Evolutionary conservation across 2,329 filamentous ascomycete species (phyloP).

Genomic region (Diaporthe longicolla): DNA sequence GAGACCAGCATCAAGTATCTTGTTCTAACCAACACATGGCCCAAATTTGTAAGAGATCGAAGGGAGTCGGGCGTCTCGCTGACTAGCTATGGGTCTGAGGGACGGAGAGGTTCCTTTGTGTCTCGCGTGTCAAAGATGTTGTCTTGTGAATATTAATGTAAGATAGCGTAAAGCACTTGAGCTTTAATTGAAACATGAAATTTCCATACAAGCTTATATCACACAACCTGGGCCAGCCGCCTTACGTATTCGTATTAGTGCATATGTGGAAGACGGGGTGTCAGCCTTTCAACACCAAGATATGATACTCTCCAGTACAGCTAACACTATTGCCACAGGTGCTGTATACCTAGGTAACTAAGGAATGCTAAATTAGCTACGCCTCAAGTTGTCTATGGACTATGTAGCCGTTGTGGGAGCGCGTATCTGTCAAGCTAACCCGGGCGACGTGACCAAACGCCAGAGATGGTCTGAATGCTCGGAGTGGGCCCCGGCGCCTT

Average conservation of each 20-base stretch:
- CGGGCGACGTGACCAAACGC: too few species aligned
- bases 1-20: slow-evolving; percentile 75
- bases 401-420: too few species aligned
- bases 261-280: too few species aligned
- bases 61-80: slow-evolving; percentile 25
- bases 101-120: background rate
- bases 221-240: too few species aligned
- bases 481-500: too few species aligned
- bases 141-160: slow-evolving; percentile 28
- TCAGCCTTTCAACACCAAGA: too few species aligned
- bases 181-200: background rate
- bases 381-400: too few species aligned
- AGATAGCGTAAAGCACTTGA: background rate
- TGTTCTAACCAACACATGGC: slow-evolving; percentile 78
- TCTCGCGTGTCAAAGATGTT: slow-evolving; percentile 24
- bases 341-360: background rate
- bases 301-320: too few species aligned
- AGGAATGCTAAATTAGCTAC: too few species aligned
- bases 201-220: background rate
- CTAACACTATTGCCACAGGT: background rate
- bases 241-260: too few species aligned
- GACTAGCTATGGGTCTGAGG: background rate
- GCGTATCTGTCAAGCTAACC: too few species aligned
- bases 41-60: slow-evolving; percentile 61
- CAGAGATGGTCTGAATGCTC: too few species aligned